These are phyloP conservation scores for Yamadazyma blattariae DNA, from an alignment of 1,139 yeast genomes.

Conservation along the genomic window DNA sequence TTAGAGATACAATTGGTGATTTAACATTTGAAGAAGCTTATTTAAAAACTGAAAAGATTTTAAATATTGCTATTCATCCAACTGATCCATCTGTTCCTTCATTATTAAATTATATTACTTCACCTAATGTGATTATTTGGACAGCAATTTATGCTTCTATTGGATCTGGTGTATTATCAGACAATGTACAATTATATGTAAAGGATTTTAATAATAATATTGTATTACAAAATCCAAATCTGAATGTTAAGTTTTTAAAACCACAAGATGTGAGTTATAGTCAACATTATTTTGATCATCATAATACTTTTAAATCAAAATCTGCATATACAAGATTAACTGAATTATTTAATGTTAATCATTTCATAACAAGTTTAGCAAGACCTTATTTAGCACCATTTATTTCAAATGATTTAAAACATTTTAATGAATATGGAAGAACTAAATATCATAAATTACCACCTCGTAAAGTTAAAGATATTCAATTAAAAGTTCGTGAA, in stretches of 20 bases:
- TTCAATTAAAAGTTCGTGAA: background rate
- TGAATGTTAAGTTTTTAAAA: slow-evolving; percentile 35
- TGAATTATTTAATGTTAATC: slow-evolving; percentile 90
- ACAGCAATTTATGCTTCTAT: slow-evolving; percentile 78
- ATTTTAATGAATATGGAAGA: slow-evolving; percentile 42
- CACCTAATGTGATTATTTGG: slow-evolving; percentile 91
- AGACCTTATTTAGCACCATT: slow-evolving; percentile 92
- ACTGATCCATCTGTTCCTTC: slow-evolving; percentile 72
- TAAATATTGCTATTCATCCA: slow-evolving; percentile 89
- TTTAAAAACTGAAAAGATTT: slow-evolving; percentile 74
- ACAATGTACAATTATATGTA: slow-evolving; percentile 61
- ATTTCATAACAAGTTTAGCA: slow-evolving; percentile 84
- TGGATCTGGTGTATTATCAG: slow-evolving; percentile 64
- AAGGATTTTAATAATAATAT: slow-evolving; percentile 65
- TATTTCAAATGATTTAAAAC: slow-evolving; percentile 77
- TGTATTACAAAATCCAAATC: slow-evolving; percentile 38
- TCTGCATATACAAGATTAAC: slow-evolving; percentile 86
- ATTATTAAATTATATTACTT: slow-evolving; percentile 82
- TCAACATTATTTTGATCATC: slow-evolving; percentile 34
- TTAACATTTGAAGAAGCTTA: slow-evolving; percentile 93
- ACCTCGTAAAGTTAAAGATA: slow-evolving; percentile 4
- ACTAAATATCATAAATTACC: slow-evolving; percentile 20
- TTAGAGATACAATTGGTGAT: slow-evolving; percentile 73
- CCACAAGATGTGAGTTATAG: slow-evolving; percentile 49
- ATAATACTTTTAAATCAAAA: slow-evolving; percentile 25